Base-by-base conservation (phyloP, 495 filamentous ascomycete species). In the Annulohypoxylon nitens region DNA sequence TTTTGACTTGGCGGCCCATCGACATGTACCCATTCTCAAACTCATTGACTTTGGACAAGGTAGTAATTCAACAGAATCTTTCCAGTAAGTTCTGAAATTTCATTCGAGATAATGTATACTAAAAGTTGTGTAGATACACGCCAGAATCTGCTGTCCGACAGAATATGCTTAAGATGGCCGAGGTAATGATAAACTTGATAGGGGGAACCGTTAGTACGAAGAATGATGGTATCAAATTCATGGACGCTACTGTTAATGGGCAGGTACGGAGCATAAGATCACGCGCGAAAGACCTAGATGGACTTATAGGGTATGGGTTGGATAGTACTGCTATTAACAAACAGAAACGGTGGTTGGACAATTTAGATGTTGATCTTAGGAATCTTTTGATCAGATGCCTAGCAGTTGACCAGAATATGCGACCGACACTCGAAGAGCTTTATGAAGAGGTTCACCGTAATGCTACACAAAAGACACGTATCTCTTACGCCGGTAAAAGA, bases 1-100 rank as follows among this genome's bases (percentile, higher is more conserved):
- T 23, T 47, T 70, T 10, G 68, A 77, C 5, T 47, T 43, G 7
- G 2, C 11, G 10, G 71, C 69, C 4, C 71, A 77, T 41, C 9
- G 6, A 4, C 14, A 59, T 5, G 55, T 72, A 11, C 71, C 71
- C 2, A 33, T 61, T 2, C 58, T 77, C 0, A 67, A 67, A 26
- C 64, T 77, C 3, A 74, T 77, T 23, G 75, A 77, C 60, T 77
- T 77, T 26, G 75, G 75, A 8, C 23, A 47, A 33, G 58, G 60
- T 10, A 47, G 64, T 10, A 34, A 69, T 6, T 8, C 66, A 16
- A 34, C 2, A 10, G 8, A 11, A 18, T 12, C 43, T 47, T 47
- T 47, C 16, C 16, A 4, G 62, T 23, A 43, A 39, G 10, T 41
- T 47, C 68, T 72, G n/a, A 37, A 37, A 43, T 11, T 8, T 5